Conservation (phyloP, 257 asterid species). For the Gardenia jasminoides region DNA sequence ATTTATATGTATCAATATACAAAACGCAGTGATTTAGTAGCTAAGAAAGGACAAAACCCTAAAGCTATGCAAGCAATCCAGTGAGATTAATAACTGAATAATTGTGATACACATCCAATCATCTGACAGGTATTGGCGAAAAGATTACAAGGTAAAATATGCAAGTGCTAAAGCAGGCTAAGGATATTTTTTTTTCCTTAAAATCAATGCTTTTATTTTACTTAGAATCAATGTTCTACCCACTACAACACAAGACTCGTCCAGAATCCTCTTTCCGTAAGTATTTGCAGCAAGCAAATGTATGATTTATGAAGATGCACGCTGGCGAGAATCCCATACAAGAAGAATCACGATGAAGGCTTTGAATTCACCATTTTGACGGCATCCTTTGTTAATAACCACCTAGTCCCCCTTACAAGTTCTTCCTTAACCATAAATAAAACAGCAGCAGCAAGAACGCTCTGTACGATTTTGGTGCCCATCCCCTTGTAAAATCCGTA, state of each 20-base stretch:
- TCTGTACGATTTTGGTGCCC: slow-evolving; percentile 92
- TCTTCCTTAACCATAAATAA: slow-evolving; percentile 98
- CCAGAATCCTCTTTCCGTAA: not conserved
- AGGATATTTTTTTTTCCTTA: no score
- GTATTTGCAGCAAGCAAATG: not conserved
- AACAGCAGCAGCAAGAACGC: slow-evolving; percentile 96
- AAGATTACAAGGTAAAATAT: not conserved
- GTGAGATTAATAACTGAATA: not conserved
- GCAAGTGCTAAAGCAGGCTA: not conserved
- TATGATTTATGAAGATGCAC: not conserved
- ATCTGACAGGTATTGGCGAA: not conserved
- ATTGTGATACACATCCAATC: not conserved
- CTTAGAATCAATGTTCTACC: not conserved
- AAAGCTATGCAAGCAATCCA: not conserved
- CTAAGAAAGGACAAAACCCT: no score
- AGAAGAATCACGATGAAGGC: slow-evolving; percentile 20
- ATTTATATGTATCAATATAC: no score
- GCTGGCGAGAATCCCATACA: not conserved
- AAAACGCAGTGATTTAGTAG: no score
- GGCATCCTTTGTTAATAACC: slow-evolving; percentile 57
- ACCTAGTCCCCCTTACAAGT: slow-evolving; percentile 75
- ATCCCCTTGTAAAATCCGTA: slow-evolving; percentile 85
- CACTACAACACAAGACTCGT: not conserved
- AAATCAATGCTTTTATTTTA: no score
- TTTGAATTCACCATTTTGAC: slow-evolving; percentile 27